phyloP scores from a whole-genome alignment of 2,329 filamentous ascomycete species.

The Epichloe uncinata region DNA sequence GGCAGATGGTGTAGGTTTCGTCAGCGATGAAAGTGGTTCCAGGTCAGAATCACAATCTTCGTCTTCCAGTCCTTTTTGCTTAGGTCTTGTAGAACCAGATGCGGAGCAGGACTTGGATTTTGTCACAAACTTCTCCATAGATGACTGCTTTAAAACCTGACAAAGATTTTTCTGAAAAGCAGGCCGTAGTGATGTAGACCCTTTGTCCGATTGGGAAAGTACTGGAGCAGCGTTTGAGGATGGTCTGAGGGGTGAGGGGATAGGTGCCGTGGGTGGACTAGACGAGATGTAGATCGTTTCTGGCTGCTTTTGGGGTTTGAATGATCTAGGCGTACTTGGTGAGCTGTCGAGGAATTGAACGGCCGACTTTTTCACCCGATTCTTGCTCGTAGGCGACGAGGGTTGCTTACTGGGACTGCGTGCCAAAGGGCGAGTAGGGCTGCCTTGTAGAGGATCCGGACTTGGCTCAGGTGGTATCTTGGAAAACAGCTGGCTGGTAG shows the following conservation, averaged over 20 bases:
- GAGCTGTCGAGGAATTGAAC: constrained; percentile 29
- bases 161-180: constrained; percentile 10
- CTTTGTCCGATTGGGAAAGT: constrained; percentile 7
- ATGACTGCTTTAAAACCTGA: constrained; percentile 20
- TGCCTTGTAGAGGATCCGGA: not conserved
- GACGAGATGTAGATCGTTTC: constrained; percentile 32
- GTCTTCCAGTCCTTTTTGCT: not conserved
- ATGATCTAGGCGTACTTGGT: constrained; percentile 27
- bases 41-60: constrained; percentile 7
- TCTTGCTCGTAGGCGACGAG: constrained; percentile 12
- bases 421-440: not conserved
- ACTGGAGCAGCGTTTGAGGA: constrained; percentile 2
- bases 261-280: constrained; percentile 22
- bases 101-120: not conserved
- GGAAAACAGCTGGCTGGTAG: not conserved
- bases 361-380: constrained; percentile 12
- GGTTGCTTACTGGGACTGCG: constrained; percentile 23
- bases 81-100: not conserved
- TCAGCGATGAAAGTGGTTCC: constrained; percentile 1
- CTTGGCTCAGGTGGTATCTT: constrained; percentile 4
- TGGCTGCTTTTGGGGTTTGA: constrained; percentile 10
- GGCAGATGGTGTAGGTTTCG: not conserved
- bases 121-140: constrained; percentile 17
- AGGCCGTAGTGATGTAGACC: constrained; percentile 14
- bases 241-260: constrained; percentile 11